Evolutionary conservation across 352 stramenopile genomes (phyloP), one percentile per base, ranked within the genome.

Genomic region (Globisporangium lucens): DNA sequence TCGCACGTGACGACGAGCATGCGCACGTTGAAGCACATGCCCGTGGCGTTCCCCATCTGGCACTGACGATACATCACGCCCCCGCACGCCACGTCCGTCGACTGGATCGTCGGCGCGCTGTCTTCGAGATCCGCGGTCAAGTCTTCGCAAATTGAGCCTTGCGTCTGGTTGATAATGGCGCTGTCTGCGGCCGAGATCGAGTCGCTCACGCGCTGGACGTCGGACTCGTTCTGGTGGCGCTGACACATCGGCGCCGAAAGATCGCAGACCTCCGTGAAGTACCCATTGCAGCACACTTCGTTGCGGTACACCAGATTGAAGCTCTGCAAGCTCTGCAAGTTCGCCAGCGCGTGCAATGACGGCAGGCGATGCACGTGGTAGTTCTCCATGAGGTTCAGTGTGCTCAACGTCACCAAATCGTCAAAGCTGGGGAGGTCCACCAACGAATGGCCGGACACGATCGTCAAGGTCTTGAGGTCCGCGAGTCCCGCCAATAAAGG

Each of bases 1-100:
- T 74, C 70, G 35, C 74, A 83, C 17, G 67, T 70, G 46, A 80
- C 61, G 8, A 83, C 72, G 60, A 77, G 70, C 72, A 80, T 76
- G 0, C 67, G 65, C 4, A 52, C 72, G 24, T 79, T 83, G 67
- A 66, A 78, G 66, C 76, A 81, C 0, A 83, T 83, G 4, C 76
- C 76, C 36, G 72, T 63, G 2, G n/a, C 10, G 5, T 66, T 69
- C 10, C 65, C 41, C 10, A 75, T 43, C 35, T 38, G 59, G 49
- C 76, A 83, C 10, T 75, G 15, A 7, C 77, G 78, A 33, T 74
- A 83, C 27, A 67, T 51, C 4, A 77, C 55, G 1, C 76, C 76
- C 2, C 51, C 64, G 29, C 76, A 80, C 0, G 77, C 59, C 17
- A 71, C 66, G 15, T 83, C 70, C 0, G 76, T 76, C 8, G 76